Evolutionary conservation across 805 yeast genomes (phyloP), one percentile per base, ranked within the genome.

Genomic region (Candida bentonensis): DNA sequence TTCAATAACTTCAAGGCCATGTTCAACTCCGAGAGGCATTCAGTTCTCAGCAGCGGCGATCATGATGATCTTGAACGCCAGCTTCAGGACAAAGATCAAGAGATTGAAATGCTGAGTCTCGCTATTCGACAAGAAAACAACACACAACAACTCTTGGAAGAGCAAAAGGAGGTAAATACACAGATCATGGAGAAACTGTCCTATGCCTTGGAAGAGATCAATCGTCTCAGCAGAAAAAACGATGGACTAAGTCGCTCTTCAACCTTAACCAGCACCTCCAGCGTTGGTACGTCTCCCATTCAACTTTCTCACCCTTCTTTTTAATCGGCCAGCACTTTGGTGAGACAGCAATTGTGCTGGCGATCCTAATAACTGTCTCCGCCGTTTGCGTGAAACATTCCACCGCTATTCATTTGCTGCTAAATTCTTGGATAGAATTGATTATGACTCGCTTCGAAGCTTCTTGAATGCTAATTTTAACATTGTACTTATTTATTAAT

Each of bases 271-370:
- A 13, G 27, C 27, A 13, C 27, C 11, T 25, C 27, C 27, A 25
- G 27, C 11, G 11, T 25, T 7, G 27, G 11, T 25, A n/a, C 27
- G 27, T 25, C 27, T 13, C 7, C 27, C 13, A 13, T 13, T 25
- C 36, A 7, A 9, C 17, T 13, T 15, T 11, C 36, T 30, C 17
- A 9, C 17, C 36, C 7, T 9, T 30, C 36, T 30, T 30, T 30
- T 30, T 30, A 17, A 30, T n/a, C 5, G 36, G 36, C 36, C 17
- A n/a, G 36, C 36, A 30, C 36, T 4, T 30, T 30, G 36, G 36
- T 13, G 36, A 17, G 20, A 17, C 36, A 30, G 36, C 36, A 30
- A 30, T 30, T 30, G 36, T 30, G 36, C 36, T 30, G 36, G 36
- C 36, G 7, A 17, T 30, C 5, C 7, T 30, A 11, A 11, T 30